These are phyloP conservation scores for Aspergillus conjunctus DNA, from an alignment of 495 filamentous ascomycete genomes.

Conservation along the genomic window DNA sequence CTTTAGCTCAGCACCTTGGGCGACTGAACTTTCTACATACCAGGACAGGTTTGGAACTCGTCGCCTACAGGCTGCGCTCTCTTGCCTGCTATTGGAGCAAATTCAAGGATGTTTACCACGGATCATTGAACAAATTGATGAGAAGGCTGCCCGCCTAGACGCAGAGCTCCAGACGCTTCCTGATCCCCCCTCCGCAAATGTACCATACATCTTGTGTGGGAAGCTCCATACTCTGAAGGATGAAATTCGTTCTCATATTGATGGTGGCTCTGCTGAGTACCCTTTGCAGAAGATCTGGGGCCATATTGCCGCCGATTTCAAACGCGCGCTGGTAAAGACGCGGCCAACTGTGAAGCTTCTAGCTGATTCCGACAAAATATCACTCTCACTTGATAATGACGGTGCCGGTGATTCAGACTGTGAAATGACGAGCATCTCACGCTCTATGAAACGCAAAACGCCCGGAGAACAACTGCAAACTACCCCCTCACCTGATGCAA, in stretches of 20 bases:
- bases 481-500: neutral
- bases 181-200: constrained; percentile 51
- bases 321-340: constrained; percentile 35
- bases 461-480: neutral
- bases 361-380: constrained; percentile 11
- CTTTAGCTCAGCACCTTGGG: constrained; percentile 56
- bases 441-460: constrained; percentile 27
- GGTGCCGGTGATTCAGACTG: constrained; percentile 33
- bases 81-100: constrained; percentile 53
- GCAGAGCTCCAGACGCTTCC: constrained; percentile 53
- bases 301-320: constrained; percentile 38
- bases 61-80: constrained; percentile 56
- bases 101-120: constrained; percentile 62
- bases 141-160: constrained; percentile 50
- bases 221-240: constrained; percentile 38
- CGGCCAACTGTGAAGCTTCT: constrained; percentile 37
- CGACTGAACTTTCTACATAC: constrained; percentile 45
- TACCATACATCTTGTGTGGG: constrained; percentile 38
- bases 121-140: constrained; percentile 59
- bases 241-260: constrained; percentile 35
- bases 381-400: constrained; percentile 4
- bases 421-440: constrained; percentile 25
- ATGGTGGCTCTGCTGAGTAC: constrained; percentile 35
- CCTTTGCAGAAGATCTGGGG: constrained; percentile 43
- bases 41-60: constrained; percentile 59